Evolutionary conservation across 192 early-diverging fungal species (phyloP), one percentile per base, ranked within the genome.

Genomic region (Backusella tuberculispora): DNA sequence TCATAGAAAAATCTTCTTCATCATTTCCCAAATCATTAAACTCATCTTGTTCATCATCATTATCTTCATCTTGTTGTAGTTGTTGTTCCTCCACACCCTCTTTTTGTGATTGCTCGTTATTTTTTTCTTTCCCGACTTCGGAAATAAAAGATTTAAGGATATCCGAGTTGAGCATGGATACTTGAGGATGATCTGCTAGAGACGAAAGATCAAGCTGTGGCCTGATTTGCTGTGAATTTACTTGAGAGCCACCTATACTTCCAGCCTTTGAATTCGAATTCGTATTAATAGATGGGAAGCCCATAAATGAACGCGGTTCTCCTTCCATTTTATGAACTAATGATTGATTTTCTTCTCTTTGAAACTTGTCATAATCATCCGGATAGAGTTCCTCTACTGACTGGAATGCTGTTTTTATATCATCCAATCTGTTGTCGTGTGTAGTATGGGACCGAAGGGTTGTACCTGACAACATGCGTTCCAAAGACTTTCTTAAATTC

Each of bases 331-430:
- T 60, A n/a, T 60, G 53, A 5, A 26, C 53, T 5, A 60, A 24
- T 60, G 12, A 60, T 13, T 60, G 53, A 4, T 60, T 60, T 24
- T 60, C 53, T 60, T 60, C 24, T 12, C 10, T 24, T 60, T 60
- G 53, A 13, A 4, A 60, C 10, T 24, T 19, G 21, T 42, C 19
- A 19, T 78, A 78, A 9, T 48, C 65, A 40, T 44, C 44, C 0
- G 76, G 76, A 45, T 76, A 76, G 2, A 84, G 42, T 3, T 74
- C 82, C 37, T 79, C 83, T 26, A 87, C 78, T 19, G 86, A 76
- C 37, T 84, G 75, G 72, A 80, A 87, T n/a, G 80, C 80, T 3
- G 85, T 89, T 44, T 80, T 78, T 10, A 88, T 41, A 34, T 77
- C 15, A 24, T 26, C 17, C 34, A 45, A 29, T 29, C 19, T 69